Evolutionary conservation across 306 rosid genomes (phyloP), one percentile per base, ranked within the genome.

Genomic region (Vachellia collinsii): DNA sequence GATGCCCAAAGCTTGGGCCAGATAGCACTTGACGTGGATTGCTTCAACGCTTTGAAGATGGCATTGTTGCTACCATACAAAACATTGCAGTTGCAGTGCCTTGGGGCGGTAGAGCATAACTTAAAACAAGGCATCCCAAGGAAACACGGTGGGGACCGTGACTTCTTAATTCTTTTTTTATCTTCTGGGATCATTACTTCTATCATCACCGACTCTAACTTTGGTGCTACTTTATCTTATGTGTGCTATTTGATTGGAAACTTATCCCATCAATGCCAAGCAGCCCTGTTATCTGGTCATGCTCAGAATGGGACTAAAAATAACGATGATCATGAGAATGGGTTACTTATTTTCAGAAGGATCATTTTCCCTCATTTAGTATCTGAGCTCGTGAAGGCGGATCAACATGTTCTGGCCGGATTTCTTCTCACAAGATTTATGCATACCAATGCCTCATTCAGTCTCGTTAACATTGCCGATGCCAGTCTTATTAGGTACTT

Each of bases 341-440:
- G 75, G 70, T 76, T 80, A n/a, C 83, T 81, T 29, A 79, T 85
- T 73, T 92, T 90, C 66, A 85, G 86, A 85, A 87, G 84, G 75
- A 63, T 88, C 47, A 77, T 88, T 73, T 87, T 96, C 83, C 99
- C 99, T 23, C 50, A 54, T 72, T 87, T 96, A 67, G 51, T 93
- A 80, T 81, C 97, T 8, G 97, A 93, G 90, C 94, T 93, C 64
- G 97, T 96, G 81, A 93, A 86, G 86, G 93, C 94, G 54, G 97
- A 87, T 86, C 98, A 96, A 86, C 90, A 89, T 59, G 85, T 96
- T 82, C 87, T 96, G 23, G 98, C 98, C 10, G 98, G 94, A 77
- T 89, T 92, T 64, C 48, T 93, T 14, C 94, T 96, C 77, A 88
- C 91, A 19, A 96, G 90, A 83, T 88, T 84, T 76, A 90, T 90